phyloP scores from a whole-genome alignment of 192 early-diverging fungal species.

The Phlyctochytrium planicorne region DNA sequence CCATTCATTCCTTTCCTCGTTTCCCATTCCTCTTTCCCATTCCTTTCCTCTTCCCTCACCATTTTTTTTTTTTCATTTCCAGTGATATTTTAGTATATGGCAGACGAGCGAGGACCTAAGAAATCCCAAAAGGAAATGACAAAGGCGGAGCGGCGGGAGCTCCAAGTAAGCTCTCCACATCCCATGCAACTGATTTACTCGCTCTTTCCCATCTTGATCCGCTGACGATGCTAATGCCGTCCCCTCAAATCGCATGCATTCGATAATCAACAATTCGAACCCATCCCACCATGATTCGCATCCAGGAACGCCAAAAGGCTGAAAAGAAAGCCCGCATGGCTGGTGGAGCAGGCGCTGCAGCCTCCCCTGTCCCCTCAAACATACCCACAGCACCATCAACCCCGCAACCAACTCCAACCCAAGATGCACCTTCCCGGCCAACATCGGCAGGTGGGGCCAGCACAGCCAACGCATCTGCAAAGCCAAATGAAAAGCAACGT shows the following conservation, averaged over 20 bases:
- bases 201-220: conserved; percentile 9
- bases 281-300: no score
- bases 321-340: conserved; percentile 57
- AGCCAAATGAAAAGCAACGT: conserved; percentile 28
- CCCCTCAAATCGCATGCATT: no score
- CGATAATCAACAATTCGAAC: no score
- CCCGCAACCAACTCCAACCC: conserved; percentile 9
- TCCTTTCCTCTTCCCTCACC: no score
- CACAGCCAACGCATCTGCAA: conserved; percentile 16
- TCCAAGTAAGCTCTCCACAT: conserved; percentile 54
- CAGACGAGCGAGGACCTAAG: neutral
- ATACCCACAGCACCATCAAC: conserved; percentile 2
- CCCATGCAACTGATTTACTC: neutral
- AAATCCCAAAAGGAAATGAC: conserved; percentile 70
- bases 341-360: conserved; percentile 38
- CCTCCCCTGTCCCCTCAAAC: no score
- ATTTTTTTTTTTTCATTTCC: no score
- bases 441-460: conserved; percentile 8
- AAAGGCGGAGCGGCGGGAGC: conserved; percentile 84
- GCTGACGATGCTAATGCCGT: no score
- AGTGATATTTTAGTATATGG: no score
- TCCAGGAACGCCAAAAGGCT: conserved; percentile 70
- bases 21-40: no score
- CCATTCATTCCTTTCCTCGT: no score
- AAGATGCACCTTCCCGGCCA: conserved; percentile 8